phyloP scores from a whole-genome alignment of 2,329 filamentous ascomycete genomes.

The Nothomitra cinnamomea region DNA sequence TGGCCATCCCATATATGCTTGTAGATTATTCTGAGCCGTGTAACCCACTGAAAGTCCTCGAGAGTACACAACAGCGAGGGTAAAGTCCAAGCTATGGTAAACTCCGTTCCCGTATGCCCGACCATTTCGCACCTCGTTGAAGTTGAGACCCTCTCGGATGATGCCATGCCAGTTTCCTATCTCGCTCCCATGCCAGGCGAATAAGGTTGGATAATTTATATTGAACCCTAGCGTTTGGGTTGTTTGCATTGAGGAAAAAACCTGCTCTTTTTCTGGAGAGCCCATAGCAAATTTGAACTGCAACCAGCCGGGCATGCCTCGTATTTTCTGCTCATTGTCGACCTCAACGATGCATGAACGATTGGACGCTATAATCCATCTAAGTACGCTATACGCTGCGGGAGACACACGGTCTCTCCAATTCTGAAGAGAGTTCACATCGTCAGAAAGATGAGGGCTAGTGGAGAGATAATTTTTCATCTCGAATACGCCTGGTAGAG shows the following conservation, averaged over 20 bases:
- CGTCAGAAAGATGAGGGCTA: not conserved
- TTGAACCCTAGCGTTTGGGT: slow-evolving; percentile 24
- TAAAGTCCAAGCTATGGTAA: slow-evolving; percentile 53
- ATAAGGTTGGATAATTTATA: slow-evolving; percentile 47
- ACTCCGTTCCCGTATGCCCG: slow-evolving; percentile 63
- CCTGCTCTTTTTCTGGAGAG: slow-evolving; percentile 68
- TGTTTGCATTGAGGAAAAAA: slow-evolving; percentile 47
- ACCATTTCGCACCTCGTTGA: slow-evolving; percentile 42
- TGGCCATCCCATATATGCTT: slow-evolving; percentile 34
- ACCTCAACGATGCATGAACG: slow-evolving; percentile 72
- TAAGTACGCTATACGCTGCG: slow-evolving; percentile 49
- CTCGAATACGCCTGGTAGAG: slow-evolving; percentile 42
- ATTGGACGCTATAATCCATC: slow-evolving; percentile 85
- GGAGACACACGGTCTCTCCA: slow-evolving; percentile 46
- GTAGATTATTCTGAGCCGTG: not conserved
- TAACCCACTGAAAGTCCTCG: slow-evolving; percentile 8
- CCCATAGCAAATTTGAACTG: slow-evolving; percentile 85
- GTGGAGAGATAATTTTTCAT: slow-evolving; percentile 26
- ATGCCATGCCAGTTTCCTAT: slow-evolving; percentile 81
- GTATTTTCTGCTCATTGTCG: no score
- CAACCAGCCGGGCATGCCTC: slow-evolving; percentile 47
- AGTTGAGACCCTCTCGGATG: slow-evolving; percentile 66
- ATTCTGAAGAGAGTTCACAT: slow-evolving; percentile 18
- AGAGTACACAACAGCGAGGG: slow-evolving; percentile 36
- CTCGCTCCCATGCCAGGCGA: slow-evolving; percentile 73